Base-by-base conservation (phyloP, 2,329 filamentous ascomycete species). In the Berkeleyomyces basicola region DNA sequence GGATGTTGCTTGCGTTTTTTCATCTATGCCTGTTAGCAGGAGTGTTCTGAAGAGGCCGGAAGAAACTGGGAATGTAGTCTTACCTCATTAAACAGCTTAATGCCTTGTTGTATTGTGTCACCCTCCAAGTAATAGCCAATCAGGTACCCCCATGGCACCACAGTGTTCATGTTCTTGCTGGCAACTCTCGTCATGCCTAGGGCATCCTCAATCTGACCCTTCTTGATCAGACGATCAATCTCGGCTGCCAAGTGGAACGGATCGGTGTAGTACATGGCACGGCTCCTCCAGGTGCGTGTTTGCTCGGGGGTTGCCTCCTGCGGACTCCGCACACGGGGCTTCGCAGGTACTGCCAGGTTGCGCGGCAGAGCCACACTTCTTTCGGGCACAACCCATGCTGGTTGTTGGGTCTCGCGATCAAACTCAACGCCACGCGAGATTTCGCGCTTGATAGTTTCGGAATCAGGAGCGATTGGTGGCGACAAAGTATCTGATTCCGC, bases 11-110 rank as follows among this genome's bases (percentile, higher is more conserved):
- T 85, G 65, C 90, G 82, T 75, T 97, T 97, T 76, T 97, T 99
- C 92, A 99, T 97, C 87, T 89, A 53, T 53, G 49, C 4, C 44
- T 59, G 53, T 39, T 61, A 64, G n/a, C 23, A 69, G 61, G 68
- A 67, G 58, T 65, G 59, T 64, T 11, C 61, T 14, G 58, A 23
- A 23, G 23, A 2, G 57, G 44, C 62, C 69, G 63, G 36, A 14
- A 10, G 39, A n/a, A 46, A 46, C 47, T 23, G 9, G 37, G 16
- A 47, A 37, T 6, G 59, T 23, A 63, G 69, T 65, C 77, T 66
- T 72, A 88, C 87, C 72, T 97, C 92, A 72, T 96, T 96, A 75
- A 84, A 96, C n/a, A 90, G 77, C 73, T 87, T 90, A 63, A 95
- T 74, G 16, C 88, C 91, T 23, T 77, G 74, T 65, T 79, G 78